Evolutionary conservation across 345 rosid genomes (phyloP).

Genomic region (Moricandia moricandioides): DNA sequence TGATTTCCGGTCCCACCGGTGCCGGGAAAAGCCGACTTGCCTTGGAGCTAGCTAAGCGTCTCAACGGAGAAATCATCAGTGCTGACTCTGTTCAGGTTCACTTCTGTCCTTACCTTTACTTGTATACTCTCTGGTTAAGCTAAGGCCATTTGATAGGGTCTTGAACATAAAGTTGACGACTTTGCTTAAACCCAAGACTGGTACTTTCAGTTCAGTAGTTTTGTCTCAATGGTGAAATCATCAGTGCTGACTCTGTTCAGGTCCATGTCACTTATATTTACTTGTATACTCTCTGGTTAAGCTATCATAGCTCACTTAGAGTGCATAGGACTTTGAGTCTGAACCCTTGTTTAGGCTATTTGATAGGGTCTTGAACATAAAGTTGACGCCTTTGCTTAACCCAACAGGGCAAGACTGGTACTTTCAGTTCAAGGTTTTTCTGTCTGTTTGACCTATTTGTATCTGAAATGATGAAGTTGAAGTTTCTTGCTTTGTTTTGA

Average conservation of each 20-base stretch:
- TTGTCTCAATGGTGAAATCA: conserved; percentile 80
- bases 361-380: not conserved
- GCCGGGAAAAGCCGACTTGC: conserved; percentile 87
- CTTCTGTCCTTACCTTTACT: not conserved
- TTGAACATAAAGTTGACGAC: not conserved
- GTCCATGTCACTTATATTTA: conserved; percentile 28
- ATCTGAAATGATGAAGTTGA: conserved; percentile 19
- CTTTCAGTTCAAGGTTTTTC: not conserved
- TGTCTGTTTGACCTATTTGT: not conserved
- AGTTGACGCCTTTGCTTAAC: not conserved
- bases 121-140: not conserved
- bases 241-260: conserved; percentile 98
- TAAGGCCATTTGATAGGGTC: not conserved
- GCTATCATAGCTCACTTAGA: not conserved
- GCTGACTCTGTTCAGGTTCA: conserved; percentile 95
- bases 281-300: not conserved
- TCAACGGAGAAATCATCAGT: conserved; percentile 91
- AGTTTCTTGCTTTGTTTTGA: not conserved
- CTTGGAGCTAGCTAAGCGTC: conserved; percentile 82
- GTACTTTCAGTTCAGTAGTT: not conserved
- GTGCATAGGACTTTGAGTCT: not conserved
- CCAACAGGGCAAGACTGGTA: not conserved
- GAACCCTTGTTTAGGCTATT: not conserved
- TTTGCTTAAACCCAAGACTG: not conserved
- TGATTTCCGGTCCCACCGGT: conserved; percentile 92